These are phyloP conservation scores for Ustilago esculenta DNA, from an alignment of 1,284 basidiomycete genomes.

Conservation along the genomic window DNA sequence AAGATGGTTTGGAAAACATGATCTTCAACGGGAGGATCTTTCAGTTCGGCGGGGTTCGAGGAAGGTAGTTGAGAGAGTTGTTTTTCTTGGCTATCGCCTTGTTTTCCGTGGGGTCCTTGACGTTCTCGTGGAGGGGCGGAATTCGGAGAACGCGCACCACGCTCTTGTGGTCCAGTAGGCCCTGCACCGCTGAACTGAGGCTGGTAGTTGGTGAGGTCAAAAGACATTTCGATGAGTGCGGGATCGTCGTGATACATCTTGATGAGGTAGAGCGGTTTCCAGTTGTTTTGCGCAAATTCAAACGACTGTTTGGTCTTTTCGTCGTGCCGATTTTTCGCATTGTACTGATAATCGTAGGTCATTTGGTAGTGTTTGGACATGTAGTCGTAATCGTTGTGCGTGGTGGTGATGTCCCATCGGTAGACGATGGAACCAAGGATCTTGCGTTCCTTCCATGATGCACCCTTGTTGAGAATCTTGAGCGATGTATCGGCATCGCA, in stretches of 20 bases:
- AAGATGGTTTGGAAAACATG: constrained; percentile 78
- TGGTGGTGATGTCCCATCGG: constrained; percentile 72
- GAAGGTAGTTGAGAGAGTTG: constrained; percentile 29
- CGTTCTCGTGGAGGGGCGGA: constrained; percentile 48
- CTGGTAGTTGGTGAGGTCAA: constrained; percentile 72
- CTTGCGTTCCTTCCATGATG: constrained; percentile 73
- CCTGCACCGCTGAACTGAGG: constrained; percentile 69
- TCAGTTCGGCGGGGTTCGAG: constrained; percentile 16
- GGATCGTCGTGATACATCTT: constrained; percentile 73
- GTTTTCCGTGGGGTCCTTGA: constrained; percentile 38
- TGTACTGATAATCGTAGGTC: constrained; percentile 65
- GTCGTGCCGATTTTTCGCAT: constrained; percentile 65
- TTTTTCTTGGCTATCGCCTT: constrained; percentile 38
- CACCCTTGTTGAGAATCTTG: constrained; percentile 72
- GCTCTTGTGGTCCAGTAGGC: constrained; percentile 38
- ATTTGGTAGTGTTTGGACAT: constrained; percentile 70
- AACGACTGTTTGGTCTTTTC: constrained; percentile 68
- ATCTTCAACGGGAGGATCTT: constrained; percentile 66
- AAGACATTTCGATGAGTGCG: constrained; percentile 75
- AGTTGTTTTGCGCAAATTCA: constrained; percentile 70
- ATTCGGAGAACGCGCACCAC: constrained; percentile 15
- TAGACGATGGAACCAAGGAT: constrained; percentile 74
- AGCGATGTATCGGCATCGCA: constrained; percentile 74
- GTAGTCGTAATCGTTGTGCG: constrained; percentile 73
- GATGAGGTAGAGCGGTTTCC: constrained; percentile 70